Base-by-base conservation (phyloP, 2,329 filamentous ascomycete genomes). In the Lecanicillium sp. region DNA sequence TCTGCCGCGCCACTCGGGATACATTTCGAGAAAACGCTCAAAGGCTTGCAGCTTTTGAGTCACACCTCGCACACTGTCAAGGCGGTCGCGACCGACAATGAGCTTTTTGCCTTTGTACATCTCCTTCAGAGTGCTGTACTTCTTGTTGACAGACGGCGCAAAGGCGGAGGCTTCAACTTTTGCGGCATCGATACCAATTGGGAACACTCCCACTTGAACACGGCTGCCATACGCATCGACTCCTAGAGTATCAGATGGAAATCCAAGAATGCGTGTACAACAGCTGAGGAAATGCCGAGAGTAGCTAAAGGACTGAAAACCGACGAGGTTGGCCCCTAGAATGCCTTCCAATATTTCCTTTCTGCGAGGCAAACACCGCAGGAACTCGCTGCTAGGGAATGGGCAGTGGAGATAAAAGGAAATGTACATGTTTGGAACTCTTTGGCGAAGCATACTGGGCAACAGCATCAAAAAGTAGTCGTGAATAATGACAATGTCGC, bases 1-100 rank as follows among this genome's bases (percentile, higher is more conserved):
- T 64, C 87, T 85, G 45, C 89, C 87, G 37, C 80, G 79, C 89
- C 88, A 95, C 59, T 95, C 82, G 3, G 90, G 89, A 55, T 92
- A 94, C 45, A 83, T 74, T 53, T 94, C 85, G 29, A 96, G 71
- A 65, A 96, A 95, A 42, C 83, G 76, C 60, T 95, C 87, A 57
- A 95, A 96, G 0, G 89, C 90, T 65, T 94, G 85, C 22, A 96
- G 71, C 63, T 96, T 96, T 62, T 95, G 90, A n/a, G 86, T 81
- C 12, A 96, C 89, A 54, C 92, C 90, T 45, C 89, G 78, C 32
- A 94, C 87, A 51, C 85, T 90, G 59, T 96, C 90, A 37, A 96
- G 68, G n/a, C 90, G 81, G 59, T 96, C 90, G 50, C 90, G 80
- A 9, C 90, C 90, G 40, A 96, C 88, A 50, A 96, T 95, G 51